Evolutionary conservation across 345 rosid species (phyloP).

Genomic region (Gossypium herbaceum): DNA sequence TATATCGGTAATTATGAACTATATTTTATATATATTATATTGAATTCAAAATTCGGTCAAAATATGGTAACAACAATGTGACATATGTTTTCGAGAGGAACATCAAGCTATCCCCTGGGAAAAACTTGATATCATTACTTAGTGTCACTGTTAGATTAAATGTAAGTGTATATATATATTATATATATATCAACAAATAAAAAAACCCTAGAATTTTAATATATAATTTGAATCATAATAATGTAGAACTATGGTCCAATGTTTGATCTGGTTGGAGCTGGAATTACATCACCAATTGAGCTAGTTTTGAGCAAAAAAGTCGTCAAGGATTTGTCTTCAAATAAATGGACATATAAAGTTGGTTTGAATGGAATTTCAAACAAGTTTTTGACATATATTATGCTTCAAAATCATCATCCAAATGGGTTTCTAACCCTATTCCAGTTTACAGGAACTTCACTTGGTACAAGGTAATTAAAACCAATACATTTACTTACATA

Average conservation of each 20-base stretch:
- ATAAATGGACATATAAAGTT: conserved; percentile 36
- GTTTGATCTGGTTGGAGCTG: conserved; percentile 18
- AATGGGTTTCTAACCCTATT: conserved; percentile 17
- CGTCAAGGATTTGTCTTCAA: conserved; percentile 21
- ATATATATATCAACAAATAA: not conserved
- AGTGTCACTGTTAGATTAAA: conserved; percentile 33
- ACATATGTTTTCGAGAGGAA: conserved; percentile 13
- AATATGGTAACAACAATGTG: not conserved
- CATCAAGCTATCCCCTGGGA: not conserved
- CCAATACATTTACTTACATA: not conserved
- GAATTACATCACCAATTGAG: conserved; percentile 36
- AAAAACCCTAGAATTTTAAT: not conserved
- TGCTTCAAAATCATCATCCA: not conserved
- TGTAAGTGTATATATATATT: conserved; percentile 11
- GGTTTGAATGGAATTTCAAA: conserved; percentile 32
- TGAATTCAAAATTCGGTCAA: not conserved
- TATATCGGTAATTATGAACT: conserved; percentile 20
- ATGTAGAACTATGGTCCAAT: conserved; percentile 31
- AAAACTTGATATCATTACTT: conserved; percentile 20
- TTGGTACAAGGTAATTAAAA: conserved; percentile 45
- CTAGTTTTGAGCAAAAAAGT: not conserved
- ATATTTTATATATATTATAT: not conserved
- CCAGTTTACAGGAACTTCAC: conserved; percentile 17
- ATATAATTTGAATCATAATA: not conserved
- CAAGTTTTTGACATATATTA: not conserved